Base-by-base conservation (phyloP, 371 early-diverging fungal species). In the Rhizopus delemar region DNA sequence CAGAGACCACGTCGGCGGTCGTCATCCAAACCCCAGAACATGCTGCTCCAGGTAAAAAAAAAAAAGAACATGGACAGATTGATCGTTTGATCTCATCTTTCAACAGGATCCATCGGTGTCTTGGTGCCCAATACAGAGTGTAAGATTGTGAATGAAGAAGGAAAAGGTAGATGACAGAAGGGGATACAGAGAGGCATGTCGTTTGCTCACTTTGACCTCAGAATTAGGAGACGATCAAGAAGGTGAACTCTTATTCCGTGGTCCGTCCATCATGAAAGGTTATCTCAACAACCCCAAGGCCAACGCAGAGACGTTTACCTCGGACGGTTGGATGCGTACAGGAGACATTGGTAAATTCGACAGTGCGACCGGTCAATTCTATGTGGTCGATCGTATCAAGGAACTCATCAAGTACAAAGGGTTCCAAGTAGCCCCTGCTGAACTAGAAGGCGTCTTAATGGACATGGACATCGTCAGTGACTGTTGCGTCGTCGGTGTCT, bases 261-360 rank as follows among this genome's bases (percentile, higher is more conserved):
- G 96, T 0, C 90, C 94, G 4, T 91, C 88, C 56, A 77, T 93
- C 9, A 92, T 93, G 92, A 76, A 79, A 29, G 91, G 90, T 0
- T 90, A 92, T 41, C 67, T 84, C 15, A 85, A 87, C 53, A 86
- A 88, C 45, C 74, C 75, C 15, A 69, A 86, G 49, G 93, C 91
- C 4, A 93, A 92, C 5, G 65, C 66, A 13, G 82, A 84, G 2
- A 83, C 88, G 0, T 84, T 95, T 56, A 88, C 87, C 51, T 5
- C 59, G 0, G 84, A 86, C 31, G 91, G 90, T 1, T 95, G 86
- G 78, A 70, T 93, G 65, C 89, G 86, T 41, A 93, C 92, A 0
- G 95, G 93, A n/a, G 96, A 96, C 62, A 71, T 95, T 16, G 94
- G 84, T 1, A 69, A 79, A 34, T 81, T 81, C 6, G 85, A 87